These are phyloP conservation scores for Pseudotsuga menziesii DNA, from an alignment of 75 land plant species.

Conservation along the genomic window DNA sequence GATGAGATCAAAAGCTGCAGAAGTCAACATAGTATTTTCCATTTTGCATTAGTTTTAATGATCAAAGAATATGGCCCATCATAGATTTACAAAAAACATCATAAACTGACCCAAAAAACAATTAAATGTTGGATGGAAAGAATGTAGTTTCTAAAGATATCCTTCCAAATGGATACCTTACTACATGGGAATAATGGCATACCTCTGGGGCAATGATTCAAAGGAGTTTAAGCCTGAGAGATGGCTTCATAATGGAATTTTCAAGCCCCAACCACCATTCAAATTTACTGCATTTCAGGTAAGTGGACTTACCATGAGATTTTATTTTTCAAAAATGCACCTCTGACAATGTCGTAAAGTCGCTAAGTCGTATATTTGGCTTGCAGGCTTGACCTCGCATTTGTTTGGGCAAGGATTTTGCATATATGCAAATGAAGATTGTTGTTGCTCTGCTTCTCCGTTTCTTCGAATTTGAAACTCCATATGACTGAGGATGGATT, in stretches of 20 bases:
- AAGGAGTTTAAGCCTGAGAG: slow-evolving; percentile 28
- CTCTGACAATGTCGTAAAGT: background rate
- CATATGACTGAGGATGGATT: slow-evolving; percentile 26
- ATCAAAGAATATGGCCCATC: background rate
- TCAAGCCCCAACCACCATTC: slow-evolving; percentile 45
- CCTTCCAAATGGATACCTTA: slow-evolving; percentile 22
- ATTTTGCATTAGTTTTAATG: background rate
- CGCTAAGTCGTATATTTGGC: background rate
- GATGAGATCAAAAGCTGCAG: background rate
- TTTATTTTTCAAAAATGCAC: background rate
- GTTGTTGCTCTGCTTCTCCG: slow-evolving; percentile 16
- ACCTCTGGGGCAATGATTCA: slow-evolving; percentile 21
- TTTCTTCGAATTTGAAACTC: slow-evolving; percentile 27
- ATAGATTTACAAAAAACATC: background rate
- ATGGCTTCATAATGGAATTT: slow-evolving; percentile 38
- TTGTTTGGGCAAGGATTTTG: slow-evolving; percentile 34
- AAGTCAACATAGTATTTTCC: background rate
- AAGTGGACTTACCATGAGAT: background rate
- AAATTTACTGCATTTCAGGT: slow-evolving; percentile 62
- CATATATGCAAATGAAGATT: slow-evolving; percentile 36
- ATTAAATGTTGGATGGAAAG: slow-evolving; percentile 15
- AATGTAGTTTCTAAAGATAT: slow-evolving; percentile 15
- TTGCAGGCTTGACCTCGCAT: slow-evolving; percentile 37
- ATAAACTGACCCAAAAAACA: too few species aligned
- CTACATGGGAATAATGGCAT: slow-evolving; percentile 25